Evolutionary conservation across 164 flowering plant genomes (phyloP).

Genomic region (Aristolochia contorta): DNA sequence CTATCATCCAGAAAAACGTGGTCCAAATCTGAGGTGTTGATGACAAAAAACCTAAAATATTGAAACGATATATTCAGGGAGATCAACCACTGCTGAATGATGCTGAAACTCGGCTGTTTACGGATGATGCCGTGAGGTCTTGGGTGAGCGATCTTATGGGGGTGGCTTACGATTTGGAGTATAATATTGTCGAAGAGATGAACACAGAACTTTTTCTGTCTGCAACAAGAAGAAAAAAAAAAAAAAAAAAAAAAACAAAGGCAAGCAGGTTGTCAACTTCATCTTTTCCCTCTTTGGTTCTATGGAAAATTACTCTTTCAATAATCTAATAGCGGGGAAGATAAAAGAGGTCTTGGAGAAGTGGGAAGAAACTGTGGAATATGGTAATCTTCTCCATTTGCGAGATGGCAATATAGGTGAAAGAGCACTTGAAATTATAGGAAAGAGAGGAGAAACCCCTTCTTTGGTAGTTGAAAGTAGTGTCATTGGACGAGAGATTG

Average conservation of each 20-base stretch:
- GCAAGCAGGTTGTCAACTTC: neutral
- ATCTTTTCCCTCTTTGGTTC: neutral
- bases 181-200: slow-evolving; percentile 10
- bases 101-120: too few species aligned
- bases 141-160: too few species aligned
- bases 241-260: neutral
- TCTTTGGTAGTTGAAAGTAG: too few species aligned
- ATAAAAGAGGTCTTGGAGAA: slow-evolving; percentile 1
- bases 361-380: neutral
- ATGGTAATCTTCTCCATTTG: neutral
- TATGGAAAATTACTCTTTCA: neutral
- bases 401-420: neutral
- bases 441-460: too few species aligned
- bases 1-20: neutral
- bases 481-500: too few species aligned
- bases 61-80: neutral
- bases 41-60: neutral
- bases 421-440: too few species aligned
- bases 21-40: neutral
- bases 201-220: neutral
- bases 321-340: neutral
- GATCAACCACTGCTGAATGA: too few species aligned
- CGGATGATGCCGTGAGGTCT: too few species aligned
- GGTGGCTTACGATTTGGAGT: too few species aligned
- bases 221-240: too few species aligned